Conservation (phyloP, 768 basidiomycete species). For the Russula brevipes region DNA sequence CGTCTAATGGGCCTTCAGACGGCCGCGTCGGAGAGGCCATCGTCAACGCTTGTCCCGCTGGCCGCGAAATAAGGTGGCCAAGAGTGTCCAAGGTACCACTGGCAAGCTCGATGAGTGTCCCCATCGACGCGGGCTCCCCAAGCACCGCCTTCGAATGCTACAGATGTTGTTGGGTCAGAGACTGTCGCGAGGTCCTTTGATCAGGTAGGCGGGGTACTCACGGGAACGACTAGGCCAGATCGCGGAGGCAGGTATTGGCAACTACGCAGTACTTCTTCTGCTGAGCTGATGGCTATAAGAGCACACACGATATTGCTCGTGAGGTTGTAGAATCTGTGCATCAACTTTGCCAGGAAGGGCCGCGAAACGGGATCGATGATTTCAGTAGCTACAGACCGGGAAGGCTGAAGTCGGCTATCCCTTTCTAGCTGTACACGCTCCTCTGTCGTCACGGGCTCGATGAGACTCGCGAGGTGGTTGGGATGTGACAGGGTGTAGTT, state of each 20-base stretch:
- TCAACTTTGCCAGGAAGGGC: slow-evolving; percentile 65
- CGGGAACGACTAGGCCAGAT: slow-evolving; percentile 67
- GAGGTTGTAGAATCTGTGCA: slow-evolving; percentile 66
- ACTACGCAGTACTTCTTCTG: slow-evolving; percentile 59
- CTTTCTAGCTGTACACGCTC: slow-evolving; percentile 68
- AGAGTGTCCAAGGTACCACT: slow-evolving; percentile 73
- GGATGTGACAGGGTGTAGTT: slow-evolving; percentile 91
- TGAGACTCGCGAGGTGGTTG: slow-evolving; percentile 73
- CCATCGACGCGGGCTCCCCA: slow-evolving; percentile 77
- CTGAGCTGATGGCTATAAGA: slow-evolving; percentile 62
- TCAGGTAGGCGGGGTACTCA: slow-evolving; percentile 37
- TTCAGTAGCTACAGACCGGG: slow-evolving; percentile 37
- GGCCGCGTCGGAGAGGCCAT: slow-evolving; percentile 30
- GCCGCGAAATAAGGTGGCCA: slow-evolving; percentile 57
- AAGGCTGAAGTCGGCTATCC: slow-evolving; percentile 36
- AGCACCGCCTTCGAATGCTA: slow-evolving; percentile 84
- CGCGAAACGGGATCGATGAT: slow-evolving; percentile 59
- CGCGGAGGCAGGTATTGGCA: slow-evolving; percentile 68
- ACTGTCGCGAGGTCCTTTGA: neutral
- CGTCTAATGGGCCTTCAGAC: slow-evolving; percentile 44
- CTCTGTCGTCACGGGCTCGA: slow-evolving; percentile 74
- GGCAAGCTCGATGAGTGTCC: slow-evolving; percentile 81
- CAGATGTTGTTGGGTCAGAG: neutral
- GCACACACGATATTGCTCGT: slow-evolving; percentile 66
- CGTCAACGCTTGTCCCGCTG: slow-evolving; percentile 51